Base-by-base conservation (phyloP, 352 stramenopile genomes). In the Pythium myriotylum region DNA sequence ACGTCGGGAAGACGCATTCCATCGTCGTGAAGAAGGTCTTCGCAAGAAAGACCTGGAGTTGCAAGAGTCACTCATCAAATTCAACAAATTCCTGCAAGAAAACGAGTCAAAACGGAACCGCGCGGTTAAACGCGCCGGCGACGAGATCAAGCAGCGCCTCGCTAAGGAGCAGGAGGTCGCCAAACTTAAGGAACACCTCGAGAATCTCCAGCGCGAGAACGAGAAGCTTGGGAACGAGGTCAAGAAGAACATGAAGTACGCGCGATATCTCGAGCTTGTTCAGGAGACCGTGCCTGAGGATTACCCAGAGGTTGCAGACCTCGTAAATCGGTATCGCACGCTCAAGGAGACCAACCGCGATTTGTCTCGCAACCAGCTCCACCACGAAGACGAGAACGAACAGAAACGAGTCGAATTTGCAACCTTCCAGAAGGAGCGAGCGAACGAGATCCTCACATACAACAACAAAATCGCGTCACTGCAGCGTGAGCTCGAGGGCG, bases 11-110 rank as follows among this genome's bases (percentile, higher is more conserved):
- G 94, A 98, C 54, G 91, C 89, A 0, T 97, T 98, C 71, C 80
- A 93, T 42, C 81, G 92, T n/a, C 88, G 94, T 22, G 94, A 98
- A 65, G 92, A 98, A 69, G 85, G 76, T 0, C 76, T 98, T 19
- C 82, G 92, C 29, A 94, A 96, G 61, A 98, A 98, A 63, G 92
- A 98, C 59, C 69, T 98, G 19, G 91, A 98, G 67, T 73, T 98
- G 43, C 92, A 98, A 66, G 91, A 98, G 50, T 97, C 88, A 22
- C 81, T 98, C 33, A 98, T 98, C 74, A 97, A 98, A 70, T 98
- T 98, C 76, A 98, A 98, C 79, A 98, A 98, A 61, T 96, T 96
- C 64, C 74, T 96, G 9, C 83, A 98, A 64, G 92, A 98, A 53
- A 98, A 98, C 70, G 94, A 98, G 65, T 96, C 80, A 23, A 98